phyloP scores from a whole-genome alignment of 768 basidiomycete genomes.

The Pulveroboletus sp. region DNA sequence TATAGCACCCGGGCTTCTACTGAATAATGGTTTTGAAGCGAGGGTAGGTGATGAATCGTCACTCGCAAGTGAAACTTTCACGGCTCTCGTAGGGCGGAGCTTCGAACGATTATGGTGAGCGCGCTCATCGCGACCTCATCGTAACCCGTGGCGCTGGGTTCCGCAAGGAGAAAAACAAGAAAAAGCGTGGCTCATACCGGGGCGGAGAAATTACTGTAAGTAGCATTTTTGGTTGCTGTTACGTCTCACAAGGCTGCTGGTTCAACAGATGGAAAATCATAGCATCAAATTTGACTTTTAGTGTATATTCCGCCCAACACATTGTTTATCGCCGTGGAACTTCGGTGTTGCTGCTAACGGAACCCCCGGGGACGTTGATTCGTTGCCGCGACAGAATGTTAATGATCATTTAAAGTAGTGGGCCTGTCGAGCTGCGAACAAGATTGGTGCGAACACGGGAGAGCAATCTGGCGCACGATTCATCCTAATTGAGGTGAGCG shows the following conservation, averaged over 20 bases:
- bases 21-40: slow-evolving; percentile 77
- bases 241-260: neutral
- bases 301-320: neutral
- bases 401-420: neutral
- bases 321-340: neutral
- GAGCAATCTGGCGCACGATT: neutral
- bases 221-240: slow-evolving; percentile 2
- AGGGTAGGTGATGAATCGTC: slow-evolving; percentile 49
- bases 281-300: slow-evolving; percentile 80
- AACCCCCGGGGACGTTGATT: neutral
- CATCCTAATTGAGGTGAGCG: too few relatives aligned
- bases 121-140: slow-evolving; percentile 81
- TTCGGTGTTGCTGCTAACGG: neutral
- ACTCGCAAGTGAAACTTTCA: neutral
- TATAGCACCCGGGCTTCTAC: slow-evolving; percentile 36
- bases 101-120: slow-evolving; percentile 80
- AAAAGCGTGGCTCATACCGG: slow-evolving; percentile 91
- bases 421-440: neutral
- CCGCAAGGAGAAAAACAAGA: slow-evolving; percentile 99
- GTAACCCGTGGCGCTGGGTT: slow-evolving; percentile 94
- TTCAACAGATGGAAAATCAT: slow-evolving; percentile 65
- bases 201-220: slow-evolving; percentile 93
- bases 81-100: slow-evolving; percentile 49
- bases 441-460: neutral
- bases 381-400: neutral